phyloP scores from a whole-genome alignment of 2,329 filamentous ascomycete species.

The Sporothrix mexicana region DNA sequence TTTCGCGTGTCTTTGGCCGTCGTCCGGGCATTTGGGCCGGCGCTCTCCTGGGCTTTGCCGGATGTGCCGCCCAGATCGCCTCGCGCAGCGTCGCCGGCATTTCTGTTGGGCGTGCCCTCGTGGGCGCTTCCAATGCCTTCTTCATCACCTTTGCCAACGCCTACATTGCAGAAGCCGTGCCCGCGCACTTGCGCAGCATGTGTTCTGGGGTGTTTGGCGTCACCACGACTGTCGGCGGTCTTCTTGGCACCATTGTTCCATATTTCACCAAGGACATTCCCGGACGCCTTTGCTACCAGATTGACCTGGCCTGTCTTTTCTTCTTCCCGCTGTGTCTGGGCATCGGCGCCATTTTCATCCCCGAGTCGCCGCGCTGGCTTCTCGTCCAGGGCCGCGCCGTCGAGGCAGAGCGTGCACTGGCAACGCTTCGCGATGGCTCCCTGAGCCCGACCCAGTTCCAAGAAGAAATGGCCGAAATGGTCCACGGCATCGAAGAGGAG shows the following conservation, averaged over 20 bases:
- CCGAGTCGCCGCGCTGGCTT: constrained; percentile 56
- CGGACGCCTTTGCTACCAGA: constrained; percentile 51
- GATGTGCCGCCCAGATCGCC: constrained; percentile 39
- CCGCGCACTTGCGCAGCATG: constrained; percentile 50
- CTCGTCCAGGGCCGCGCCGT: constrained; percentile 52
- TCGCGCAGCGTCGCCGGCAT: constrained; percentile 37
- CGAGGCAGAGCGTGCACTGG: constrained; percentile 52
- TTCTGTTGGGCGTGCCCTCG: constrained; percentile 40
- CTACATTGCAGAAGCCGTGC: constrained; percentile 41
- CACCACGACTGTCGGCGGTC: constrained; percentile 55
- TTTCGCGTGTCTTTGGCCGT: constrained; percentile 39
- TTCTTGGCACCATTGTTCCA: constrained; percentile 53
- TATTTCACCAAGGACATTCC: constrained; percentile 49
- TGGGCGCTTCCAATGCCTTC: constrained; percentile 41
- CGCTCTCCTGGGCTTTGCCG: constrained; percentile 38
- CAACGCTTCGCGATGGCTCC: constrained; percentile 47
- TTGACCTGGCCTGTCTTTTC: constrained; percentile 54
- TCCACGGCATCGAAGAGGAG: constrained; percentile 40
- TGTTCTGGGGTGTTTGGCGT: constrained; percentile 55
- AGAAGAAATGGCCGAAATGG: constrained; percentile 40
- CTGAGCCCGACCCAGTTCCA: constrained; percentile 36
- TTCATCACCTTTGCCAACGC: constrained; percentile 42
- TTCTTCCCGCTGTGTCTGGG: constrained; percentile 50
- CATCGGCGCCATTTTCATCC: constrained; percentile 49
- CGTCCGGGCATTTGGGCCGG: constrained; percentile 41